Base-by-base conservation (phyloP, 768 basidiomycete genomes). In the Agaricus blazei region DNA sequence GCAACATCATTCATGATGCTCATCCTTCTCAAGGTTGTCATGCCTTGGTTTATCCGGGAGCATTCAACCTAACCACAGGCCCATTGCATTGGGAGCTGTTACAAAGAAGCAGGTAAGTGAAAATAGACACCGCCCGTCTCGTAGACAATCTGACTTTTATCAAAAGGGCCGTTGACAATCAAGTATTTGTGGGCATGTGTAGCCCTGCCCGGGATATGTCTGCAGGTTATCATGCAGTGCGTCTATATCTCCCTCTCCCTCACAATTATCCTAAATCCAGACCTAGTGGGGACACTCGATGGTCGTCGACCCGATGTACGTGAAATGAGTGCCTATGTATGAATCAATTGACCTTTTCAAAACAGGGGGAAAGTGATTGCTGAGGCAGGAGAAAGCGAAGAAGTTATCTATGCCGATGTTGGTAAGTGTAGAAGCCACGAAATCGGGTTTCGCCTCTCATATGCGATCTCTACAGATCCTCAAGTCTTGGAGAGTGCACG, bases 81-180 rank as follows among this genome's bases (percentile, higher is more conserved):
- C 96, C 96, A 1, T 72, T 97, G 45, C 93, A 98, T 68, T 99
- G 97, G 97, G 90, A 94, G 62, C 75, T 99, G 2, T 77, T 99
- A 19, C 90, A 91, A 64, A 80, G 90, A 51, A 85, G 87, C 54
- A 76, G 93, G 92, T 90, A 64, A 23, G 0, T 26, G 34, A 34
- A 34, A 34, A 11, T 6, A 34, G 34, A 34, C 9, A 42, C 9
- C 24, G 3, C 19, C 7, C 40, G 40, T 69, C 50, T 43, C 19
- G 36, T n/a, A 5, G 7, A 59, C 27, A 53, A n/a, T 27, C 31
- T 47, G 34, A 34, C 19, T 47, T n/a, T 34, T 9, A 34, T 51
- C 19, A 50, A 9, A 11, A 52, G 19, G 60, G 97, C 97, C 5
- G 82, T 94, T n/a, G 97, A 99, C 67, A 98, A 98, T 64, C 95